Evolutionary conservation across 352 stramenopile species (phyloP), one percentile per base, ranked within the genome.

Genomic region (Pythium phragmiticola): DNA sequence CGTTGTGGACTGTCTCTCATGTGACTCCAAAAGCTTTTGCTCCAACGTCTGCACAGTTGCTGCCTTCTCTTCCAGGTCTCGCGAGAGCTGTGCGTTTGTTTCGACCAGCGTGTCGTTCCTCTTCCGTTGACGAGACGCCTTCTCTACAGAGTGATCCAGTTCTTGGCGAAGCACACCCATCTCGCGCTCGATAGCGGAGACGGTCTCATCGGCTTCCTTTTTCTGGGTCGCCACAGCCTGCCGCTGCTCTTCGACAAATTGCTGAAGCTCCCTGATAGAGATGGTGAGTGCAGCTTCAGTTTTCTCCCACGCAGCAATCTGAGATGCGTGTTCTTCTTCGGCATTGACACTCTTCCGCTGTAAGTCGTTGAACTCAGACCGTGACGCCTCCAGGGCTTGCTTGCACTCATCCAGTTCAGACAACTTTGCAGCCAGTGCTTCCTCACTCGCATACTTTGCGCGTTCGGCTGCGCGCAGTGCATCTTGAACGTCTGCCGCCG

Each of bases 101-200:
- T 70, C 63, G 3, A 62, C 41, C 1, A 70, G 56, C 12, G 36
- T 65, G 13, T 65, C 63, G 21, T 62, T 70, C 21, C 55, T 34
- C 33, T 57, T 70, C 1, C 63, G 63, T n/a, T 57, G 51, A 4
- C 63, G 63, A 13, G 39, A 30, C 6, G 43, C 49, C 19, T 70
- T 70, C 23, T 70, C 56, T 4, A 34, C 11, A 4, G 63, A 34
- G 36, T 70, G 49, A 21, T 70, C 50, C 28, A 70, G 43, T 50
- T 70, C 63, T 46, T 65, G 41, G 13, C 63, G 63, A n/a, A 65
- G 37, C 28, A 33, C 9, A 6, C 26, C 3, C 7, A 65, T 21
- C 4, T 64, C 63, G 3, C 26, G 39, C 23, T 60, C 17, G n/a
- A 65, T 46, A 3, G 47, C 48, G 23, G 30, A 13, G 17, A 52